Evolutionary conservation across 768 basidiomycete species (phyloP).

Genomic region (Hysterangium stoloniferum): DNA sequence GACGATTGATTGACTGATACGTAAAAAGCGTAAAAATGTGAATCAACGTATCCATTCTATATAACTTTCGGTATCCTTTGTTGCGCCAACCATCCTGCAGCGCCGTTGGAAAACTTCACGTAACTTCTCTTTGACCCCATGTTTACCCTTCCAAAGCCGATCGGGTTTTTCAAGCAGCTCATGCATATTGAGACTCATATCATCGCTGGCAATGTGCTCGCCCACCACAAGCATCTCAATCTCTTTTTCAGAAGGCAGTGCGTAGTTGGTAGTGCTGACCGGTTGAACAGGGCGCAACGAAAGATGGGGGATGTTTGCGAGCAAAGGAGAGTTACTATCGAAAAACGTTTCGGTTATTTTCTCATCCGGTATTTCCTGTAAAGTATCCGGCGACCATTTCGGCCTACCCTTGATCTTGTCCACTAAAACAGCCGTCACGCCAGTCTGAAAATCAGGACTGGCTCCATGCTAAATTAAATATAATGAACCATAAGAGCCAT

Average conservation of each 20-base stretch:
- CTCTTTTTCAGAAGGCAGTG: conserved; percentile 72
- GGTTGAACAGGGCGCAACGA: conserved; percentile 35
- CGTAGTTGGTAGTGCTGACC: conserved; percentile 23
- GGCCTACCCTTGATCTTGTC: conserved; percentile 37
- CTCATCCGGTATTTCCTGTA: conserved; percentile 49
- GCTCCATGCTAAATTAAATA: conserved; percentile 49
- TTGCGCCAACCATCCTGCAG: conserved; percentile 53
- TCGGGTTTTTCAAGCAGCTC: conserved; percentile 57
- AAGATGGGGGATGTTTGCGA: conserved; percentile 37
- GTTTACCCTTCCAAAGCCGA: conserved; percentile 25
- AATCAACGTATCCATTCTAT: conserved; percentile 48
- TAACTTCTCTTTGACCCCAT: conserved; percentile 69
- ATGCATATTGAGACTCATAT: conserved; percentile 48
- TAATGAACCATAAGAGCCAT: not conserved
- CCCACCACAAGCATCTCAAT: conserved; percentile 63
- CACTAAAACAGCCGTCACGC: conserved; percentile 65
- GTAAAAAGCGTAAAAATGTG: too few relatives aligned
- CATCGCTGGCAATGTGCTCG: conserved; percentile 51
- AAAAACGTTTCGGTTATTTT: conserved; percentile 65
- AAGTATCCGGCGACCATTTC: conserved; percentile 61
- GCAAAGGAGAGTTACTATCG: conserved; percentile 40
- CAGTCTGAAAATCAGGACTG: conserved; percentile 75
- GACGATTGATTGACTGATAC: too few relatives aligned
- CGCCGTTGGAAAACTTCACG: conserved; percentile 64
- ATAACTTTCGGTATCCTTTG: conserved; percentile 49